Evolutionary conservation across 2,329 filamentous ascomycete genomes (phyloP).

Genomic region (Parastagonospora avenae): DNA sequence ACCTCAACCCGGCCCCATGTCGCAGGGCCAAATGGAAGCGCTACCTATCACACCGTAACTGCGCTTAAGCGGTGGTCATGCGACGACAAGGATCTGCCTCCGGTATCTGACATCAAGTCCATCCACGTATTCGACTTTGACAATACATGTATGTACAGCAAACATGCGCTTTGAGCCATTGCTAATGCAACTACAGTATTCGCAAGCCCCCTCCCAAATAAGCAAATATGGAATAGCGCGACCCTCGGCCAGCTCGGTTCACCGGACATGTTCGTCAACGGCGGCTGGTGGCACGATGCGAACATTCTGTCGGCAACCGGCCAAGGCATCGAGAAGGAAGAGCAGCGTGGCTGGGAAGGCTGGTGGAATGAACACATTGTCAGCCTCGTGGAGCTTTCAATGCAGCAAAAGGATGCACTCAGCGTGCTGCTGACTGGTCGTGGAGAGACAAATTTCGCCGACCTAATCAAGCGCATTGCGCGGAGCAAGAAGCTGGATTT

Average conservation of each 20-base stretch:
- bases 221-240: conserved; percentile 79
- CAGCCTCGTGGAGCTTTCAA: conserved; percentile 78
- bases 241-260: conserved; percentile 79
- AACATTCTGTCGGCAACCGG: conserved; percentile 86
- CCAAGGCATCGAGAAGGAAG: conserved; percentile 79
- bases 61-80: conserved; percentile 85
- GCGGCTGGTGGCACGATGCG: conserved; percentile 97
- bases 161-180: conserved; percentile 2
- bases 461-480: conserved; percentile 81
- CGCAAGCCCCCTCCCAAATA: conserved; percentile 86
- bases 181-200: conserved; percentile 66
- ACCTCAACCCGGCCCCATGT: conserved; percentile 37
- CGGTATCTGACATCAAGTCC: conserved; percentile 71
- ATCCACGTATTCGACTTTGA: conserved; percentile 98
- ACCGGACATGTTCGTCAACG: conserved; percentile 77
- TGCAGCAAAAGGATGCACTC: conserved; percentile 81
- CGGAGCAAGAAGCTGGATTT: conserved; percentile 80
- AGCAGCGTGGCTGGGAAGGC: conserved; percentile 81
- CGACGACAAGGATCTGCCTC: conserved; percentile 73
- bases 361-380: conserved; percentile 96
- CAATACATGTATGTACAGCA: conserved; percentile 73
- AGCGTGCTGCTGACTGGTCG: conserved; percentile 88
- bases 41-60: conserved; percentile 64
- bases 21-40: conserved; percentile 33
- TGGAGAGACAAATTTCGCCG: conserved; percentile 75